Percentiles rank a stretch among this genome's conserved stretches.
Evolutionary conservation across 805 yeast species (phyloP).

Genomic region (Gaillardinia entomophila): DNA sequence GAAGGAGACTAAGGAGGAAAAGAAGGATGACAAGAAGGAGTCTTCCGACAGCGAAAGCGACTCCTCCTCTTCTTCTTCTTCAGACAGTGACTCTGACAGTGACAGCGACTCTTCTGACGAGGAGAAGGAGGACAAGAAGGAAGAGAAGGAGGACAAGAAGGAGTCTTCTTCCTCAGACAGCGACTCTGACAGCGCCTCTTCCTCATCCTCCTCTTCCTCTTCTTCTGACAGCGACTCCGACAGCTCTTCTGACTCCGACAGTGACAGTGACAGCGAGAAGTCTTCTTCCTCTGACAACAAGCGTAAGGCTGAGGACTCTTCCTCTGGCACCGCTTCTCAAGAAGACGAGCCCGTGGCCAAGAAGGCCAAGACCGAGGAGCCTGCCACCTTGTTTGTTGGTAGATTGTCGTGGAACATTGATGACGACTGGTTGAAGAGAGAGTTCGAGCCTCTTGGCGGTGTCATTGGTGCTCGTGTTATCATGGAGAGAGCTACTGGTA

Average conservation of each 20-base stretch:
- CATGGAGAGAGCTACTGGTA: slow-evolving; percentile 85
- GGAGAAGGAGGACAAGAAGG: slow-evolving; percentile 11
- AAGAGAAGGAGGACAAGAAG: slow-evolving; percentile 9
- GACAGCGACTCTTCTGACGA: slow-evolving; percentile 16
- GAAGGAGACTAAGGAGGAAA: slow-evolving; percentile 20
- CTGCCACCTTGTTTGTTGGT: slow-evolving; percentile 92
- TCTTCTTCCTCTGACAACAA: slow-evolving; percentile 18
- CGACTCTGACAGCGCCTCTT: slow-evolving; percentile 26
- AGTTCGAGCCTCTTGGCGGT: slow-evolving; percentile 79
- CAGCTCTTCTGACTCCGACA: slow-evolving; percentile 29
- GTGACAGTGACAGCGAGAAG: slow-evolving; percentile 31
- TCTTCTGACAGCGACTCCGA: slow-evolving; percentile 22
- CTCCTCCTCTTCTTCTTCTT: slow-evolving; percentile 12
- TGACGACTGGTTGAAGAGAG: slow-evolving; percentile 86
- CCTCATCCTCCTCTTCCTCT: slow-evolving; percentile 29
- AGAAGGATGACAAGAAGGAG: slow-evolving; percentile 8
- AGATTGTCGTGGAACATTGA: slow-evolving; percentile 96
- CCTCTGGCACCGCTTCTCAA: slow-evolving; percentile 5
- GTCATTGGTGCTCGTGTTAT: slow-evolving; percentile 87
- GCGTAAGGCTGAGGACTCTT: slow-evolving; percentile 13
- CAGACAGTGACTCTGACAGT: slow-evolving; percentile 10
- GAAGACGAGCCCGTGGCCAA: slow-evolving; percentile 35
- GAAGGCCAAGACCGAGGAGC: slow-evolving; percentile 57
- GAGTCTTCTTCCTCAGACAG: slow-evolving; percentile 15
- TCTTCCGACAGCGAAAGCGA: slow-evolving; percentile 9